phyloP scores from a whole-genome alignment of 179 eudicot genomes.

The Patellifolia procumbens region DNA sequence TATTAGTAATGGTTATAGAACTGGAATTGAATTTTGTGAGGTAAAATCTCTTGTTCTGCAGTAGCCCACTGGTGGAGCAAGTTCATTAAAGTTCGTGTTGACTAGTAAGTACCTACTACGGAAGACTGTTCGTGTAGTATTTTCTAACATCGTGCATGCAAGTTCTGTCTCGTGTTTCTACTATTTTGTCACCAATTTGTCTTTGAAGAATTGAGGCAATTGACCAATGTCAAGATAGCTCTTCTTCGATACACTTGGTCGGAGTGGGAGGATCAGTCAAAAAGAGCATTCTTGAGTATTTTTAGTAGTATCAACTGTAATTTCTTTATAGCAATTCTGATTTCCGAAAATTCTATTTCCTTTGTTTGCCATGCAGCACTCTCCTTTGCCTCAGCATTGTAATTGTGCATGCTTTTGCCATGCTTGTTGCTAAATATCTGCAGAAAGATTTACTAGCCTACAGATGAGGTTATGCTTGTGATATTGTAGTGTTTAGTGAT shows the following conservation, averaged over 20 bases:
- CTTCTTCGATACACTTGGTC: neutral
- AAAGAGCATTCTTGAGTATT: neutral
- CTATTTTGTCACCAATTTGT: neutral
- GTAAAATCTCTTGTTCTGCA: neutral
- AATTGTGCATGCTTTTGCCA: slow-evolving; percentile 10
- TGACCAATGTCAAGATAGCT: neutral
- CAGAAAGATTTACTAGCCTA: neutral
- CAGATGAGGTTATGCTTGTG: neutral
- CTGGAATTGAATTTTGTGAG: neutral
- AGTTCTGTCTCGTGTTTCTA: neutral
- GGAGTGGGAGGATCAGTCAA: too few relatives aligned
- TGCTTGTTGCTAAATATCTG: neutral
- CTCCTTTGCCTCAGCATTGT: neutral
- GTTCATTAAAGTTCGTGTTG: neutral
- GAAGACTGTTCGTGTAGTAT: neutral
- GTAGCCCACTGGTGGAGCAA: neutral
- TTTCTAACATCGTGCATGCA: neutral
- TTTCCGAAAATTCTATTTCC: neutral
- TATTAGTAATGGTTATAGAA: neutral
- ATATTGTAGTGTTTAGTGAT: neutral
- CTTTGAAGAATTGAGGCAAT: neutral
- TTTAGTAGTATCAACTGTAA: neutral
- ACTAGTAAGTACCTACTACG: neutral
- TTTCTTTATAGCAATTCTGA: neutral
- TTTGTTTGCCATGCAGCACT: neutral